Conservation (phyloP, 192 early-diverging fungal genomes). For the Coemansia sp. region DNA sequence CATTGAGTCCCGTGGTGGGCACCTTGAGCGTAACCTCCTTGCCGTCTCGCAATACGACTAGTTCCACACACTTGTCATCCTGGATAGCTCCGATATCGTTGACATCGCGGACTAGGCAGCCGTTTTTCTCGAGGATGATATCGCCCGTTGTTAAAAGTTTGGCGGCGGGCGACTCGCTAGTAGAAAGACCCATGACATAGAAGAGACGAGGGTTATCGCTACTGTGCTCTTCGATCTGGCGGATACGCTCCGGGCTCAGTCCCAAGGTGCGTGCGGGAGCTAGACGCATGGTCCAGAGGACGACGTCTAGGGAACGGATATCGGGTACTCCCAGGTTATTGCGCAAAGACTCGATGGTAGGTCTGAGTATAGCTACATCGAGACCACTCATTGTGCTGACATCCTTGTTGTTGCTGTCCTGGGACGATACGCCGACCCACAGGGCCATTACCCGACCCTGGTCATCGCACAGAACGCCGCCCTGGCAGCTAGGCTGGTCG, state of each 20-base stretch:
- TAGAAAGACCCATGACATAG: slow-evolving; percentile 63
- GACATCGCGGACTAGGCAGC: slow-evolving; percentile 61
- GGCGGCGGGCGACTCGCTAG: slow-evolving; percentile 55
- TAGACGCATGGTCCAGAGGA: slow-evolving; percentile 73
- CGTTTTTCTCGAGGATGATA: slow-evolving; percentile 68
- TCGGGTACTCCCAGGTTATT: slow-evolving; percentile 47
- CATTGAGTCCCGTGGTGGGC: slow-evolving; percentile 62
- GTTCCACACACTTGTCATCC: slow-evolving; percentile 59
- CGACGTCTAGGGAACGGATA: slow-evolving; percentile 64
- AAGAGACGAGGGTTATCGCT: slow-evolving; percentile 59
- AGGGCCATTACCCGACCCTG: slow-evolving; percentile 64
- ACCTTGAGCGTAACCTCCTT: slow-evolving; percentile 66
- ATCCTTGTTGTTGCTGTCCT: slow-evolving; percentile 68
- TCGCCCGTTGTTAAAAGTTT: slow-evolving; percentile 65
- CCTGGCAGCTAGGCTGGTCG: slow-evolving; percentile 67
- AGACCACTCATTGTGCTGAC: slow-evolving; percentile 63
- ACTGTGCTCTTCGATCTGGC: slow-evolving; percentile 41
- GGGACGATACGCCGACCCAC: slow-evolving; percentile 74
- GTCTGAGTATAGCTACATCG: slow-evolving; percentile 38
- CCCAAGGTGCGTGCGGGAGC: slow-evolving; percentile 71
- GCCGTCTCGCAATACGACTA: slow-evolving; percentile 72
- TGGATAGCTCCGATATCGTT: slow-evolving; percentile 60
- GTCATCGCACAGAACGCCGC: slow-evolving; percentile 65
- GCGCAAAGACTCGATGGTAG: slow-evolving; percentile 56
- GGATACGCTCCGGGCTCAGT: slow-evolving; percentile 63